Evolutionary conservation across 352 stramenopile genomes (phyloP), one percentile per base, ranked within the genome.

Genomic region (Globisporangium splendens): DNA sequence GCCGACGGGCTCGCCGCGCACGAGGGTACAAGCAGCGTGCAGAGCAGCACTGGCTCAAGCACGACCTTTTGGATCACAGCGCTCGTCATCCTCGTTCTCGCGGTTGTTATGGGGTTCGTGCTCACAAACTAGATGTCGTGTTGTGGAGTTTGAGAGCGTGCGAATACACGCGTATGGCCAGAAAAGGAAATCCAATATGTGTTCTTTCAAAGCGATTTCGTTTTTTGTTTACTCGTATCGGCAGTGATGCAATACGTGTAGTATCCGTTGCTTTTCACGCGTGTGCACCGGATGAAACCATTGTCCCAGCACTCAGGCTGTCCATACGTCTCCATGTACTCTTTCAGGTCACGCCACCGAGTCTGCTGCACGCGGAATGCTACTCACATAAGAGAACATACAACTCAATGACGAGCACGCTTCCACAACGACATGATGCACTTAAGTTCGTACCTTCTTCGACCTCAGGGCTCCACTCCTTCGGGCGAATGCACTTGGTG

Each of bases 191-290:
- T 5, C 24, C 24, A 31, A 31, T 31, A 31, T 31, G 24, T 5
- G 2, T 31, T 31, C 5, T 31, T 31, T 31, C 24, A 31, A 31
- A 35, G 28, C 28, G 28, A 35, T 11, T 10, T 35, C 10, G 28
- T 35, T 11, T 35, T 35, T 35, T 4, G 0, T 35, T 35, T 35
- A 10, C 7, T 4, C 7, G 28, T 35, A 10, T 31, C 7, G 24
- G 24, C 24, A 31, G 24, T 7, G 28, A 35, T 4, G 28, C 28
- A 35, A 59, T 93, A 93, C 1, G 83, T 92, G 62, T 89, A 93
- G 64, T 88, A 93, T 17, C 83, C 80, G 50, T 88, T 93, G 62
- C 73, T 84, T 59, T 93, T 91, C 43, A 91, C 83, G 39, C 83
- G 77, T 8, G 83, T 93, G 69, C 80, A 93, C 14, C 79, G 80